A percentile compares a stretch with the other conserved stretches of the same genome.
These are phyloP conservation scores for Sorghum bicolor DNA, from an alignment of 176 grass and related monocot species.

Conservation along the genomic window Sorghum_bicolor_NCBIv3 NC_012871.2:67244001-67244500, in stretches of 20 bases:
- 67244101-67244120: slow-evolving; percentile 79
- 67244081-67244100: not conserved
- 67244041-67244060: slow-evolving; percentile 8
- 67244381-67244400: not conserved
- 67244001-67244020: slow-evolving; percentile 62
- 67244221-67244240: slow-evolving; percentile 22
- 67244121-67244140: slow-evolving; percentile 55
- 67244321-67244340: not conserved
- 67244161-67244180: slow-evolving; percentile 71
- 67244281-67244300: not conserved
- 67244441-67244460: not conserved
- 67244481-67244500: not conserved
- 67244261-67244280: not conserved
- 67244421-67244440: not conserved
- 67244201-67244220: slow-evolving; percentile 92
- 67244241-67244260: not conserved
- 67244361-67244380: not conserved
- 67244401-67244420: not conserved
- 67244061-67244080: not conserved
- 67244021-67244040: not conserved
- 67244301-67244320: not conserved
- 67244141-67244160: slow-evolving; percentile 64
- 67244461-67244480: not conserved
- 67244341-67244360: not conserved
- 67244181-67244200: slow-evolving; percentile 85